Base-by-base conservation (phyloP, 306 rosid species). In the Ormosia emarginata region DNA sequence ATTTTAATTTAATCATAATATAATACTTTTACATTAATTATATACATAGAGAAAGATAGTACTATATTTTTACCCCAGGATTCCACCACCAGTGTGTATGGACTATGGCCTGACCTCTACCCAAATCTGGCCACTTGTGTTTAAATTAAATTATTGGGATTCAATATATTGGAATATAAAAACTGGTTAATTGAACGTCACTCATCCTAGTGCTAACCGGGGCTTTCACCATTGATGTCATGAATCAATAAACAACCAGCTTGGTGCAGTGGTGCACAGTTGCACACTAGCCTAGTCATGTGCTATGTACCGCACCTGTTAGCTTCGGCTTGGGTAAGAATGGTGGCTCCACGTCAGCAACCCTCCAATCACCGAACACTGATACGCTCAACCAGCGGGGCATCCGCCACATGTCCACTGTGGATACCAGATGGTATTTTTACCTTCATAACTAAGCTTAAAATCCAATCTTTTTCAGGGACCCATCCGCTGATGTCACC, bases 361-460 rank as follows among this genome's bases (percentile, higher is more conserved):
- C 58, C 30, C 43, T 64, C 13, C 50, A 46, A 17, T 66, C 40
- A 92, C 85, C 87, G 87, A 87, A 75, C 66, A 32, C 30, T 36
- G 39, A 24, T 61, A 77, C 74, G 29, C 53, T 30, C 49, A 8
- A 3, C 70, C 39, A 33, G 55, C 49, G 1, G 1, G 1, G 0
- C 0, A 12, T 0, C 1, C 0, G 47, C 84, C 90, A 75, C 87
- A 78, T 78, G 86, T 80, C 47, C 0, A 0, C 0, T 0, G 74
- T 82, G 87, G 89, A 50, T 36, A 85, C 92, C 88, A 39, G 2
- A 39, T 3, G 14, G 33, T 37, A 29, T 56, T 77, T 67, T 87
- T 90, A 78, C 80, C 97, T 93, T 93, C 91, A 40, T 49, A 74
- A 75, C 79, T 85, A 93, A 92, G 97, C 89, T 68, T 84, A 43